Evolutionary conservation across 1,139 yeast genomes (phyloP).

Genomic region (Geotrichum australiense): DNA sequence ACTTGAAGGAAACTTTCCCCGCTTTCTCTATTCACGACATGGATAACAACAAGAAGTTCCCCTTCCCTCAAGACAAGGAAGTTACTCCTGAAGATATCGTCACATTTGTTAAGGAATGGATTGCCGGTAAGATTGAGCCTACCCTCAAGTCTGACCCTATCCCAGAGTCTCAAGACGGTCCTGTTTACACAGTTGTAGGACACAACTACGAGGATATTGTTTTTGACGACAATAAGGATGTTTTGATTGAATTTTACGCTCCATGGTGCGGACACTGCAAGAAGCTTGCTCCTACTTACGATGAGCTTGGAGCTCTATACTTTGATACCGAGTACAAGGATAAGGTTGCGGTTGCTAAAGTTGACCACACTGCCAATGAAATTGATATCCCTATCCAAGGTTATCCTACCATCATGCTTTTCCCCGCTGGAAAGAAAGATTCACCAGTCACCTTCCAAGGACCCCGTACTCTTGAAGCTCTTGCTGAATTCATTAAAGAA

Average conservation of each 20-base stretch:
- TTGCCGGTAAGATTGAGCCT: conserved; percentile 61
- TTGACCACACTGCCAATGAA: conserved; percentile 88
- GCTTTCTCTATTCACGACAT: conserved; percentile 82
- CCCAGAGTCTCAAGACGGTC: conserved; percentile 70
- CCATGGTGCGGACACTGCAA: conserved; percentile 99
- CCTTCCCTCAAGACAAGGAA: conserved; percentile 47
- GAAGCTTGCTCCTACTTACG: conserved; percentile 87
- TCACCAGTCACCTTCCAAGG: conserved; percentile 66
- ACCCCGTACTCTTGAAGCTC: conserved; percentile 65
- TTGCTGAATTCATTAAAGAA: conserved; percentile 63
- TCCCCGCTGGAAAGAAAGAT: conserved; percentile 83
- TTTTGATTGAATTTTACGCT: conserved; percentile 89
- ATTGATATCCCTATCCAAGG: conserved; percentile 70
- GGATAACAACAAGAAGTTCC: conserved; percentile 63
- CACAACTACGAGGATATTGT: conserved; percentile 70
- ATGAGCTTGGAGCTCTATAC: conserved; percentile 71
- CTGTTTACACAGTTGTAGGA: conserved; percentile 77
- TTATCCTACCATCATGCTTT: conserved; percentile 87
- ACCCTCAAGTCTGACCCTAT: conserved; percentile 78
- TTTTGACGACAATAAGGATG: conserved; percentile 68
- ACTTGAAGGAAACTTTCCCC: conserved; percentile 76
- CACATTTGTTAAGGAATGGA: conserved; percentile 57
- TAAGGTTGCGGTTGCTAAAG: conserved; percentile 69
- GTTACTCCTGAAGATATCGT: conserved; percentile 43
- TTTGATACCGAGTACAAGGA: conserved; percentile 38